Percentiles rank a stretch among this genome's conserved stretches.
Conservation (phyloP, 2,329 filamentous ascomycete species). For the Cephalotrichum gorgonifer region DNA sequence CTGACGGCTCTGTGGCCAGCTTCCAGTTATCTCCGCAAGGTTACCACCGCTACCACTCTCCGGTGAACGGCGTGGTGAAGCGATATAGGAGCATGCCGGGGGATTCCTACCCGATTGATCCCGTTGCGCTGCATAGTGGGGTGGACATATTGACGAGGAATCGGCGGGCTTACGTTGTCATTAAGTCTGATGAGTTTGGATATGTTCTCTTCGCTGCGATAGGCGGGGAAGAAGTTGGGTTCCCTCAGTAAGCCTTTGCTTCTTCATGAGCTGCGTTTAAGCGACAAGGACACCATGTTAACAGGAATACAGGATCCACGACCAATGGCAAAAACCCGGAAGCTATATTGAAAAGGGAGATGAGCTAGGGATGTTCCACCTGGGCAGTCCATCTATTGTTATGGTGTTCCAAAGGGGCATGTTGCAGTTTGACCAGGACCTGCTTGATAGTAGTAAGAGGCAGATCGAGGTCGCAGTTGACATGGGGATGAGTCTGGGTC, state of each 20-base stretch:
- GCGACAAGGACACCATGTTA: background rate
- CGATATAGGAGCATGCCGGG: slow-evolving; percentile 26
- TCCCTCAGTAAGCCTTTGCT: slow-evolving; percentile 22
- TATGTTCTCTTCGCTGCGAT: slow-evolving; percentile 30
- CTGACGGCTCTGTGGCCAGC: slow-evolving; percentile 24
- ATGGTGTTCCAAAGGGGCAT: slow-evolving; percentile 25
- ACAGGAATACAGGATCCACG: slow-evolving; percentile 17
- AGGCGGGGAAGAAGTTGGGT: slow-evolving; percentile 26
- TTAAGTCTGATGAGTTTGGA: slow-evolving; percentile 26
- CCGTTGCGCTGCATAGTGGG: slow-evolving; percentile 17
- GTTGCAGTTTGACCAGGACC: slow-evolving; percentile 26
- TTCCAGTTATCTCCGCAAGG: slow-evolving; percentile 31
- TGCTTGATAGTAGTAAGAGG: slow-evolving; percentile 18
- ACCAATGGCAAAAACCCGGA: slow-evolving; percentile 19
- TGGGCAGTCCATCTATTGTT: slow-evolving; percentile 27
- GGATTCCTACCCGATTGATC: slow-evolving; percentile 31
- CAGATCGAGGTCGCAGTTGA: slow-evolving; percentile 24
- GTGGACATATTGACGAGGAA: slow-evolving; percentile 27
- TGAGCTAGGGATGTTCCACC: slow-evolving; percentile 28
- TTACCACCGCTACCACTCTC: slow-evolving; percentile 33
- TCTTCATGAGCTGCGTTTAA: background rate
- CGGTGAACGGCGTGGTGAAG: slow-evolving; percentile 26
- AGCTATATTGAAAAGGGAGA: slow-evolving; percentile 24
- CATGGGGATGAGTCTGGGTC: slow-evolving; percentile 26
- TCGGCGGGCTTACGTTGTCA: slow-evolving; percentile 23